Evolutionary conservation across 1,284 basidiomycete species (phyloP).

Genomic region (Vanrija sp.): DNA sequence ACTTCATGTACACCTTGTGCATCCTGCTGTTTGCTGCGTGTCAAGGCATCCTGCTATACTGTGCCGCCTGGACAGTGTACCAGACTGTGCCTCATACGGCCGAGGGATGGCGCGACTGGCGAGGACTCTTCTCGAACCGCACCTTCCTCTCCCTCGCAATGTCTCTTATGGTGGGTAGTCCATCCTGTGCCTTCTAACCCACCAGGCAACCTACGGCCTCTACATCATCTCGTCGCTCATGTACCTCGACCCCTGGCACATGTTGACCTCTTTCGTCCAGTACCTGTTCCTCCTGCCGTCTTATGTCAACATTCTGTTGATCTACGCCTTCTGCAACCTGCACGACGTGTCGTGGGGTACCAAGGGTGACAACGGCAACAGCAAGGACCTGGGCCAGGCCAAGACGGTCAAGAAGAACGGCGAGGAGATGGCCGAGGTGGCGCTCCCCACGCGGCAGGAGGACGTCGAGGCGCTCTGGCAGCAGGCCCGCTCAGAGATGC

Average conservation of each 20-base stretch:
- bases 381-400: conserved; percentile 80
- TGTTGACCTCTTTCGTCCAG: conserved; percentile 74
- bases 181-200: neutral
- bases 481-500: conserved; percentile 64
- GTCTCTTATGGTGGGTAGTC: conserved; percentile 31
- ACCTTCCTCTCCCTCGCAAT: conserved; percentile 70
- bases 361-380: conserved; percentile 79
- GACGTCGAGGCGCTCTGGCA: conserved; percentile 82
- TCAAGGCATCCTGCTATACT: conserved; percentile 60
- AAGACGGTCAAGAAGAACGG: conserved; percentile 77
- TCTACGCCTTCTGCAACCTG: conserved; percentile 66
- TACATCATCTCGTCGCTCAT: conserved; percentile 82
- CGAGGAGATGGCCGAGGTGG: conserved; percentile 73
- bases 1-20: conserved; percentile 63
- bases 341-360: conserved; percentile 88
- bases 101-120: conserved; percentile 67
- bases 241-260: conserved; percentile 89
- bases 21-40: conserved; percentile 45
- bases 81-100: conserved; percentile 70
- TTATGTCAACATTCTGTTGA: conserved; percentile 76
- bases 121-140: conserved; percentile 59
- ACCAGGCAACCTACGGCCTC: conserved; percentile 75
- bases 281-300: conserved; percentile 51
- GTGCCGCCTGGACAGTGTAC: conserved; percentile 81
- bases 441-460: conserved; percentile 71